Evolutionary conservation across 441 rosid species (phyloP), one percentile per base, ranked within the genome.

Genomic region (Pelargonium fulgidum): DNA sequence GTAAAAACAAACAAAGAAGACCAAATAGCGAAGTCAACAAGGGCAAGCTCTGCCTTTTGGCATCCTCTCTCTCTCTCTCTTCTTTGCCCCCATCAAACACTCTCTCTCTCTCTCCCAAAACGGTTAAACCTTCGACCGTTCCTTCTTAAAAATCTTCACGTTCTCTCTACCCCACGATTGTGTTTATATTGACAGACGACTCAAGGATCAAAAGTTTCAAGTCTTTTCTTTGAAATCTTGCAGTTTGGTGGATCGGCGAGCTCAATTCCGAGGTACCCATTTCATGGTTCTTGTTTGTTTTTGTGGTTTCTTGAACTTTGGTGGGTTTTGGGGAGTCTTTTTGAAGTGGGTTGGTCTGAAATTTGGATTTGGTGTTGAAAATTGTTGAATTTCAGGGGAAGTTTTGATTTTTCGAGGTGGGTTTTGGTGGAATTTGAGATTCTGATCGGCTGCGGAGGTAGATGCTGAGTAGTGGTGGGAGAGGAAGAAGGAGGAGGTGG

Each of bases 11-110:
- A 56, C n/a, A 42, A 48, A 0, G 22, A 10, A 67, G 22, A 16
- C 66, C 62, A 47, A 67, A 64, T 7, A 0, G 62, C 69, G 56
- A 76, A 80, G 85, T 82, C 85, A 82, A 78, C 64, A 66, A 76
- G 80, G 65, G 74, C 68, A 71, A 76, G 76, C 76, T 66, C 50
- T 56, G 68, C 66, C 65, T 72, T 72, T 66, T 50, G 73, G 62
- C 70, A 72, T 41, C 70, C 66, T 54, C 61, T 54, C 59, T 48
- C 50, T 10, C 54, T n/a, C 52, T 70, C 56, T 14, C 52, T 70
- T 61, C 17, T 68, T 42, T 50, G 33, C 48, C 71, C 71, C 70
- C 71, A 3, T 47, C 14, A 65, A 63, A 65, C 79, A 65, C 70
- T 26, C n/a, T 17, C n/a, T 26, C n/a, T 17, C n/a, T n/a, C 44